phyloP scores from a whole-genome alignment of 176 grass and related monocot species.

The Canna indica region DNA sequence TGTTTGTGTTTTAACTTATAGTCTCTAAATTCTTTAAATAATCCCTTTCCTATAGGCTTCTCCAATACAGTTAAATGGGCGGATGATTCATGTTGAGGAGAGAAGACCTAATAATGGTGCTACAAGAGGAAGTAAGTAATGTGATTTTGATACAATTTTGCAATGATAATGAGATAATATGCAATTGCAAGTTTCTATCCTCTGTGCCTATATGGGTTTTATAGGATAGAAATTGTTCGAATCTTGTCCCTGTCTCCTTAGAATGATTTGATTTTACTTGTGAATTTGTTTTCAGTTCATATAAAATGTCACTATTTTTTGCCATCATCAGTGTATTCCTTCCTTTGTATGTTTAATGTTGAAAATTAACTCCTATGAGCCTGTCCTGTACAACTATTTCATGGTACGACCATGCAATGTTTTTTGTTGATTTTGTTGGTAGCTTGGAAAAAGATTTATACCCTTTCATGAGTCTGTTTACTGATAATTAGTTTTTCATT shows the following conservation, averaged over 20 bases:
- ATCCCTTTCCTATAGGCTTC: slow-evolving; percentile 44
- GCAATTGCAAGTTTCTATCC: too few relatives aligned
- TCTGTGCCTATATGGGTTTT: too few relatives aligned
- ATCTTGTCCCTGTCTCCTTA: neutral
- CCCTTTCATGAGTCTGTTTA: neutral
- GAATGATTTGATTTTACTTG: neutral
- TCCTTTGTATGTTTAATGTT: too few relatives aligned
- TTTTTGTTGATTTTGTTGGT: neutral
- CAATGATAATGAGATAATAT: too few relatives aligned
- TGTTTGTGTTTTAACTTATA: neutral
- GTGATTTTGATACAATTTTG: neutral
- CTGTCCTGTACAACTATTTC: neutral
- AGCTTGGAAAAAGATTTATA: neutral
- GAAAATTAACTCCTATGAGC: neutral
- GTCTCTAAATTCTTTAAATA: slow-evolving; percentile 4
- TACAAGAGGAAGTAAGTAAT: slow-evolving; percentile 60
- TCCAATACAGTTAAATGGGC: slow-evolving; percentile 74
- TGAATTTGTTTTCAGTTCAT: too few relatives aligned
- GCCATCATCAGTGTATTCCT: too few relatives aligned
- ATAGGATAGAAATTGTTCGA: too few relatives aligned
- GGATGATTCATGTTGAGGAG: slow-evolving; percentile 56
- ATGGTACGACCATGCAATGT: neutral
- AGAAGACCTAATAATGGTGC: slow-evolving; percentile 44
- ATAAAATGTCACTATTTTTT: too few relatives aligned
- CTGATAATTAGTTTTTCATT: neutral